Evolutionary conservation across 768 basidiomycete genomes (phyloP).

Genomic region (Podaxis sp.): DNA sequence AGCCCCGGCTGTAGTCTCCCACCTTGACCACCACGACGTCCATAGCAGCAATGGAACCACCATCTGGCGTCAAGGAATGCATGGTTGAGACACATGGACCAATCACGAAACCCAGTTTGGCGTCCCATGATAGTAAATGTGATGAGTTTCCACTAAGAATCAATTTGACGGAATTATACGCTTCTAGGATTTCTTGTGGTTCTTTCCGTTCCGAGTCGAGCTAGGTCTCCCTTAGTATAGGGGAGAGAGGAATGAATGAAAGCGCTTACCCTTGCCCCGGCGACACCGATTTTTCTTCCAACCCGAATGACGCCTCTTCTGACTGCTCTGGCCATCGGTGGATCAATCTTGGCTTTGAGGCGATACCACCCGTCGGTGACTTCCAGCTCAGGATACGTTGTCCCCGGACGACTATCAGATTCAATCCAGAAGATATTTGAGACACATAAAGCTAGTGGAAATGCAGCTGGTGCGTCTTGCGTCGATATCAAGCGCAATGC

Average conservation of each 20-base stretch:
- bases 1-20: not conserved
- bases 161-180: constrained; percentile 65
- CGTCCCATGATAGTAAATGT: constrained; percentile 84
- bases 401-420: constrained; percentile 33
- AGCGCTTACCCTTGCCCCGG: constrained; percentile 70
- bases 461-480: constrained; percentile 75
- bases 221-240: constrained; percentile 32
- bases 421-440: constrained; percentile 61
- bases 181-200: constrained; percentile 79
- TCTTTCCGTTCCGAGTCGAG: constrained; percentile 71
- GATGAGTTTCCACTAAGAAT: constrained; percentile 81
- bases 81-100: constrained; percentile 72
- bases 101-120: constrained; percentile 76
- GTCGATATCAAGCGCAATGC: constrained; percentile 78
- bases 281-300: constrained; percentile 82
- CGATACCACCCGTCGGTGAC: constrained; percentile 99
- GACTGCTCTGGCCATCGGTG: constrained; percentile 67
- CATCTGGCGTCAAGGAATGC: constrained; percentile 76
- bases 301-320: constrained; percentile 61
- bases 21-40: constrained; percentile 74
- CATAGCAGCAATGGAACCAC: constrained; percentile 73
- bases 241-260: not conserved
- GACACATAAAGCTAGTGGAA: constrained; percentile 85
- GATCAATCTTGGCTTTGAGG: constrained; percentile 74
- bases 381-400: constrained; percentile 66